A percentile compares a stretch with the other conserved stretches of the same genome.
phyloP scores from a whole-genome alignment of 441 rosid species.

The Mallotus repandus region DNA sequence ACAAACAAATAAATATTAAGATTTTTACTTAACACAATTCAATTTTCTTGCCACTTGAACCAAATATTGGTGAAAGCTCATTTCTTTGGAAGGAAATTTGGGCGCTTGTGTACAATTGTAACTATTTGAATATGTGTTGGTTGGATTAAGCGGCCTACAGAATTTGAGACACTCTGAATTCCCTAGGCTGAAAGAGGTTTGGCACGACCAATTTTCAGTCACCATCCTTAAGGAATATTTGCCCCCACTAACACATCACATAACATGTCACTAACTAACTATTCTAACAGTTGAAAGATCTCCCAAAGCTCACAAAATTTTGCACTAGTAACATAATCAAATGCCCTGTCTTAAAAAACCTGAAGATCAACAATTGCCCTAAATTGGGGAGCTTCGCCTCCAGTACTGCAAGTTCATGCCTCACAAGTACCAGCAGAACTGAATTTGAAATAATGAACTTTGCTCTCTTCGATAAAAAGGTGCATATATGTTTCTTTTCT shows the following conservation, averaged over 20 bases:
- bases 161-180: conserved; percentile 13
- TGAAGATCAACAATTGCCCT: neutral
- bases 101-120: too few relatives aligned
- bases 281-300: conserved; percentile 1
- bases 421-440: neutral
- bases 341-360: conserved; percentile 6
- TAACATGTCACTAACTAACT: too few relatives aligned
- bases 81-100: too few relatives aligned
- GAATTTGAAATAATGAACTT: neutral
- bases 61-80: too few relatives aligned
- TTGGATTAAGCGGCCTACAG: neutral
- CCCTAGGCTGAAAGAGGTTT: conserved; percentile 3
- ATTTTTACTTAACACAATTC: too few relatives aligned
- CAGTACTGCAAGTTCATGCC: neutral
- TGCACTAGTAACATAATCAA: neutral
- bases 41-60: too few relatives aligned
- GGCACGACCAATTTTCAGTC: conserved; percentile 13
- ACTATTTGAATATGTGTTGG: conserved; percentile 1
- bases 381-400: neutral
- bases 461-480: conserved; percentile 26
- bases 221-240: too few relatives aligned
- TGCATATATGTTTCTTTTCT: neutral
- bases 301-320: conserved; percentile 22
- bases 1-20: too few relatives aligned
- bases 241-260: too few relatives aligned